Base-by-base conservation (phyloP, 306 rosid species). In the Prunus armeniaca region DNA sequence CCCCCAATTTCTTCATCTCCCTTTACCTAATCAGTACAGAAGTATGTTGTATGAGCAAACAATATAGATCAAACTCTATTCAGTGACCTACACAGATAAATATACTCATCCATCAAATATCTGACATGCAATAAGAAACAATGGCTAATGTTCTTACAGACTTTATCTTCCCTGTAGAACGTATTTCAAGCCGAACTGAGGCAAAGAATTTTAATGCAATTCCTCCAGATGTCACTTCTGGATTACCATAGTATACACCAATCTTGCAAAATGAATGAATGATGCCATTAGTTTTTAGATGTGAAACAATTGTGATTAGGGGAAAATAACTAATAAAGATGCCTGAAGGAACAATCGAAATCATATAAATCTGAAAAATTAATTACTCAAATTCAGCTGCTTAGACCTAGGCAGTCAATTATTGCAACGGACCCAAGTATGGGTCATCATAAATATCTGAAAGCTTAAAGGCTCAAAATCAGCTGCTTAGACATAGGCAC, bases 161-260 rank as follows among this genome's bases (percentile, higher is more conserved):
- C 82, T 95, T 95, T 73, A 95, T 91, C 96, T 95, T 95, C 91
- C 99, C 99, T 19, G 71, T 88, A 65, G 97, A 51, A 74, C 99
- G 97, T 86, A 95, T 87, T 91, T 95, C 99, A 55, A 95, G 91
- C 74, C 99, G 87, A 78, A 95, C 82, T 20, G 97, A 95, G n/a
- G 99, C 99, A 83, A 95, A 95, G 85, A 95, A 95, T 88, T 95
- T 95, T 65, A 95, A 82, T 30, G 99, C 99, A 79, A 95, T 95
- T 79, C 99, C 99, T 74, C 99, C 99, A 84, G 97, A 92, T 50
- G 99, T 92, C 82, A 95, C 99, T 88, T 95, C 97, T 67, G 99
- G 99, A 84, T 95, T 95, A 80, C 99, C 99, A 78, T 95, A 95
- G 80, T 90, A 92, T 63, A 91, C 97, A 82, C 99, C 97, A 84